Percentiles rank a stretch among this genome's conserved stretches.
These are phyloP conservation scores for Phaffomyces opuntiae DNA, from an alignment of 805 yeast genomes.

Conservation along the genomic window DNA sequence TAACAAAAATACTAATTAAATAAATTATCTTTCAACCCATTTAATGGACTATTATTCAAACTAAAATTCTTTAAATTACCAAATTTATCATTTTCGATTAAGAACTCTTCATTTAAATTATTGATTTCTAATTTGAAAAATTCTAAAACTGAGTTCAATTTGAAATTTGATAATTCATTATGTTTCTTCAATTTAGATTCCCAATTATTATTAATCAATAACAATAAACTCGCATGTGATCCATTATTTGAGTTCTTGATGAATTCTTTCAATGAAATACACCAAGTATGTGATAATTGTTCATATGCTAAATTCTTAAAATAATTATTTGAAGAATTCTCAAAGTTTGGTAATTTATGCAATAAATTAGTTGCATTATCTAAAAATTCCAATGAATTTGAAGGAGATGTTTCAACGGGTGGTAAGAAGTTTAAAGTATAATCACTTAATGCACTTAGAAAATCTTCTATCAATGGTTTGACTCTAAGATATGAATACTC, in stretches of 20 bases:
- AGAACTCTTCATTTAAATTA: constrained; percentile 21
- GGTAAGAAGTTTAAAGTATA: constrained; percentile 68
- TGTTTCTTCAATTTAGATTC: constrained; percentile 36
- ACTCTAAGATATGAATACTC: constrained; percentile 77
- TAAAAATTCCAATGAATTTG: constrained; percentile 53
- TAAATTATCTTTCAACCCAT: constrained; percentile 12
- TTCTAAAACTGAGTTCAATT: constrained; percentile 38
- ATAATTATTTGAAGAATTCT: constrained; percentile 36
- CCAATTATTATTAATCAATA: constrained; percentile 32
- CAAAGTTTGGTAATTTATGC: constrained; percentile 60
- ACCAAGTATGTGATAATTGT: constrained; percentile 55
- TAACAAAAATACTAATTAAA: neutral
- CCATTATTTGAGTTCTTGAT: constrained; percentile 16
- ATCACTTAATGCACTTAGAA: constrained; percentile 64
- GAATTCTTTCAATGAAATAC: constrained; percentile 34
- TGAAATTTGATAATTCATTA: constrained; percentile 35
- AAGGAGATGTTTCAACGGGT: constrained; percentile 49
- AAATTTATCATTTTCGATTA: constrained; percentile 9
- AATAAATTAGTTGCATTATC: constrained; percentile 54
- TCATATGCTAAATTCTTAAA: constrained; percentile 47
- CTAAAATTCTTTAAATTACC: constrained; percentile 17
- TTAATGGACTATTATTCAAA: constrained; percentile 17
- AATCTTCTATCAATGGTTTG: constrained; percentile 59
- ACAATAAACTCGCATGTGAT: constrained; percentile 29
- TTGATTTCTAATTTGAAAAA: constrained; percentile 33